phyloP scores from a whole-genome alignment of 345 rosid species.

The Brassica nigra region DNA sequence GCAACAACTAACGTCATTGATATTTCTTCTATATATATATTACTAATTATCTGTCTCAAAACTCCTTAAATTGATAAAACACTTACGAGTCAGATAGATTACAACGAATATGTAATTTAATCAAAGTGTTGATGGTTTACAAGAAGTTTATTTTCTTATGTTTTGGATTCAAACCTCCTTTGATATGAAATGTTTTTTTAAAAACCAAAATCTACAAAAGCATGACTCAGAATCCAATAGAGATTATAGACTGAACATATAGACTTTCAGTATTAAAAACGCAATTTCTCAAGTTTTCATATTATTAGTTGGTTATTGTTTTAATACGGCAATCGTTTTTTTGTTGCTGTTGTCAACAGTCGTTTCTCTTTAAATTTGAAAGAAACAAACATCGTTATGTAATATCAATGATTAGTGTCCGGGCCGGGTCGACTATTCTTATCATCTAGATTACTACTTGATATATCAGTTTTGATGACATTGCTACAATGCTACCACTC shows the following conservation, averaged over 20 bases:
- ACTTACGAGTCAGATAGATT: background rate
- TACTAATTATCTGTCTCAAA: background rate
- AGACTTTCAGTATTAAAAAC: background rate
- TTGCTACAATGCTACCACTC: background rate
- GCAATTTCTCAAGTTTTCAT: background rate
- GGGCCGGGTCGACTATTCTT: background rate
- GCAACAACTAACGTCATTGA: background rate
- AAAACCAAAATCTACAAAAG: background rate
- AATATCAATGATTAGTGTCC: background rate
- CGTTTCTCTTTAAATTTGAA: background rate
- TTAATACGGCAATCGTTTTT: background rate
- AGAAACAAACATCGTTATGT: background rate
- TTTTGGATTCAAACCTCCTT: background rate
- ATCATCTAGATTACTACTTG: background rate
- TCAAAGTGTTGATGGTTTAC: background rate
- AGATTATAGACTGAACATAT: background rate
- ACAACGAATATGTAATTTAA: background rate
- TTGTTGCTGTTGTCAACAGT: background rate
- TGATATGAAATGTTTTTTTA: background rate
- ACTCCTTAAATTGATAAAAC: background rate
- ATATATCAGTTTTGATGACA: background rate
- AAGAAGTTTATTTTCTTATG: background rate
- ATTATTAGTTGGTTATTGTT: background rate
- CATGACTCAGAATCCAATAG: background rate
- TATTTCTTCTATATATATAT: background rate